phyloP scores from a whole-genome alignment of 345 rosid genomes.

The Acer saccharum region DNA sequence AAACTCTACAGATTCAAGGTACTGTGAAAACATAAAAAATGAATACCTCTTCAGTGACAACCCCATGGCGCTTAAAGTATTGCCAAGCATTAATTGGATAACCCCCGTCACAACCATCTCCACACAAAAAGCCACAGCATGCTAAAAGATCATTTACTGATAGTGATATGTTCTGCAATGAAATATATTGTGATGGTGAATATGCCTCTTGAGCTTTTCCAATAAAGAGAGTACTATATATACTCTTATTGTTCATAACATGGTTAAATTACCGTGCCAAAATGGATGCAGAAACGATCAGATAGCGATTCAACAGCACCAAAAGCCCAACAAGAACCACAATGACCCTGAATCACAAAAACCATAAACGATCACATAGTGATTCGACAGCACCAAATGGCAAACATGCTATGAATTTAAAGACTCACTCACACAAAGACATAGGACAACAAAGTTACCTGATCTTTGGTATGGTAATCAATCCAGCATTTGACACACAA shows the following conservation, averaged over 20 bases:
- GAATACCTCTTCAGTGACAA: constrained; percentile 90
- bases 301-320: constrained; percentile 96
- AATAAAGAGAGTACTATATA: background rate
- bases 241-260: background rate
- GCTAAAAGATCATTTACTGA: constrained; percentile 92
- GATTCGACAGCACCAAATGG: constrained; percentile 70
- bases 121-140: constrained; percentile 95
- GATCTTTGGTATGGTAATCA: constrained; percentile 54
- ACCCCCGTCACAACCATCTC: constrained; percentile 93
- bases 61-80: constrained; percentile 72
- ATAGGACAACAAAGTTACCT: constrained; percentile 50
- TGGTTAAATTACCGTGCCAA: constrained; percentile 57
- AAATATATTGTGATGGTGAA: constrained; percentile 13
- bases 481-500: constrained; percentile 36
- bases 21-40: background rate
- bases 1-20: background rate
- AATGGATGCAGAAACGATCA: constrained; percentile 93
- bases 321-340: constrained; percentile 99
- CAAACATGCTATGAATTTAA: constrained; percentile 38
- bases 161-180: constrained; percentile 69
- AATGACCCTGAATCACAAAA: constrained; percentile 73
- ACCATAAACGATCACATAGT: constrained; percentile 16
- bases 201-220: background rate
- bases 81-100: constrained; percentile 83
- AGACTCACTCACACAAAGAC: background rate